Evolutionary conservation across 805 yeast genomes (phyloP).

Genomic region (Candida piceae): DNA sequence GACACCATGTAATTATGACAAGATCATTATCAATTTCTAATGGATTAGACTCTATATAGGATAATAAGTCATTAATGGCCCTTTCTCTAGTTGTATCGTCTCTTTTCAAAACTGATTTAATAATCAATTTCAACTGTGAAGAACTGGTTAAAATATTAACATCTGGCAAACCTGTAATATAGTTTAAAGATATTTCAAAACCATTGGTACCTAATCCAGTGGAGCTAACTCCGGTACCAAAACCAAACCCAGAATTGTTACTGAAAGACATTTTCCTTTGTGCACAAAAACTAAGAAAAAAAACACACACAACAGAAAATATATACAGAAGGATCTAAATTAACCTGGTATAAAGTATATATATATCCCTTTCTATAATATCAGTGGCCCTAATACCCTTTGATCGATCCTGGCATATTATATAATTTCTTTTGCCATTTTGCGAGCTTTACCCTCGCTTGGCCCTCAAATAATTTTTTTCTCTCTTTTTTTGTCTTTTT

Average conservation of each 20-base stretch:
- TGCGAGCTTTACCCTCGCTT: too few relatives aligned
- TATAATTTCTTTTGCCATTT: too few relatives aligned
- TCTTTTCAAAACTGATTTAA: conserved; percentile 71
- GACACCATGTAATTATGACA: conserved; percentile 65
- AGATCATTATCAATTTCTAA: conserved; percentile 43
- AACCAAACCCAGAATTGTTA: conserved; percentile 8
- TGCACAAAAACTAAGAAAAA: too few relatives aligned
- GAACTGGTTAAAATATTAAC: conserved; percentile 46
- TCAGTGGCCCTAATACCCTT: too few relatives aligned
- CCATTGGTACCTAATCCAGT: conserved; percentile 33
- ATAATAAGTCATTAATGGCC: conserved; percentile 54
- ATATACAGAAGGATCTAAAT: too few relatives aligned
- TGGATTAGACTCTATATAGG: conserved; percentile 25
- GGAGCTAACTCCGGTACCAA: conserved; percentile 10
- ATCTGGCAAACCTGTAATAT: conserved; percentile 76
- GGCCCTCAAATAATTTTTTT: too few relatives aligned
- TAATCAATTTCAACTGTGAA: conserved; percentile 48
- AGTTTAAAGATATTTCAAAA: conserved; percentile 60
- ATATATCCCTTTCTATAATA: too few relatives aligned
- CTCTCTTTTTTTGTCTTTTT: too few relatives aligned
- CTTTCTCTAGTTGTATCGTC: conserved; percentile 84
- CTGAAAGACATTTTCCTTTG: conserved; percentile 15
- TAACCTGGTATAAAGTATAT: too few relatives aligned
- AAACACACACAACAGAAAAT: too few relatives aligned
- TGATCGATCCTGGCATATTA: too few relatives aligned